phyloP scores from a whole-genome alignment of 495 filamentous ascomycete genomes.

The Daldinia concentrica region DNA sequence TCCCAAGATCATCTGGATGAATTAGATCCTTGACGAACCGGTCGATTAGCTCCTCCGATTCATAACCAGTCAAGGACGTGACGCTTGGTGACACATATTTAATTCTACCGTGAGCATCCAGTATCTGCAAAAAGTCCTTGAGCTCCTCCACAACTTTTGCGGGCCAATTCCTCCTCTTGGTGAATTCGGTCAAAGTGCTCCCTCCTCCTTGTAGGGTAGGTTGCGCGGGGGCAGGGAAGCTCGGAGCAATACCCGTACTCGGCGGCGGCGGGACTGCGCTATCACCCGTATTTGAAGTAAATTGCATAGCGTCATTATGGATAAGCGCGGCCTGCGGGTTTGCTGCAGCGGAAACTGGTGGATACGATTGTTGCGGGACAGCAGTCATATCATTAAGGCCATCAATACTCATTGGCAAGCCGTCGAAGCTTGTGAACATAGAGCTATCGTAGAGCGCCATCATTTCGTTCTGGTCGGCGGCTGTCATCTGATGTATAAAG shows the following conservation, averaged over 20 bases:
- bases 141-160: slow-evolving; percentile 89
- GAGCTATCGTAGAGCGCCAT: slow-evolving; percentile 54
- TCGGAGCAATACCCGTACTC: slow-evolving; percentile 41
- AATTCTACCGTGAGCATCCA: slow-evolving; percentile 84
- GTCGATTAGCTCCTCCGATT: slow-evolving; percentile 72
- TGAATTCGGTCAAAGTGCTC: slow-evolving; percentile 81
- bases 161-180: slow-evolving; percentile 88
- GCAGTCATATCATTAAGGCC: slow-evolving; percentile 40
- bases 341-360: slow-evolving; percentile 26
- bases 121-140: slow-evolving; percentile 86
- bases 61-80: slow-evolving; percentile 80
- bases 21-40: slow-evolving; percentile 80
- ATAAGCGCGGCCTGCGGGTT: slow-evolving; percentile 37
- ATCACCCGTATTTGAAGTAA: slow-evolving; percentile 40
- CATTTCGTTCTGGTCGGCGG: slow-evolving; percentile 46
- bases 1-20: slow-evolving; percentile 85
- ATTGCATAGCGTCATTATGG: slow-evolving; percentile 38
- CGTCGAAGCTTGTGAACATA: slow-evolving; percentile 51
- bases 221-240: slow-evolving; percentile 47
- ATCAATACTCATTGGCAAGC: slow-evolving; percentile 52
- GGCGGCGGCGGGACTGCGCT: slow-evolving; percentile 59
- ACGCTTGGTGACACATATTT: slow-evolving; percentile 85
- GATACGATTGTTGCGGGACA: slow-evolving; percentile 33
- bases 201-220: slow-evolving; percentile 58
- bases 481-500: slow-evolving; percentile 45